A percentile compares a stretch with the other conserved stretches of the same genome.
These are phyloP conservation scores for Candida saitoana DNA, from an alignment of 805 yeast species.

Conservation along the genomic window DNA sequence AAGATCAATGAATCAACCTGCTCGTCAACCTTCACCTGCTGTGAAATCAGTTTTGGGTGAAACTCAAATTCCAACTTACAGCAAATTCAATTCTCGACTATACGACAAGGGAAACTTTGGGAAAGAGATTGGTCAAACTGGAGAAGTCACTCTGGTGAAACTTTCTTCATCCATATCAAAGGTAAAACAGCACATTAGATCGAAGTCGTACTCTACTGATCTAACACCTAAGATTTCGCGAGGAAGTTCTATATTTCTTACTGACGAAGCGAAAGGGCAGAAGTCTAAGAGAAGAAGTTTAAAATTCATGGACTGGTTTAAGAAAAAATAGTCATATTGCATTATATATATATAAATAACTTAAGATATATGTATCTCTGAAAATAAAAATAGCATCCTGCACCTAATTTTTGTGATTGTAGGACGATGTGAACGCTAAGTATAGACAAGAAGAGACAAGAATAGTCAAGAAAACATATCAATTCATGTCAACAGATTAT, in stretches of 20 bases:
- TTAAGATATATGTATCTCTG: no score
- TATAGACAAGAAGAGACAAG: no score
- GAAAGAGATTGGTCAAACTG: no score
- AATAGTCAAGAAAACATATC: no score
- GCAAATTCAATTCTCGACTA: conserved; percentile 1
- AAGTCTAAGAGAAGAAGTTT: conserved; percentile 4
- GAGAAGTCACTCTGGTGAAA: no score
- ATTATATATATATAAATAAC: no score
- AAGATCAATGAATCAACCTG: background rate
- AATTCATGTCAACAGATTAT: conserved; percentile 16
- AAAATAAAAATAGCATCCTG: background rate
- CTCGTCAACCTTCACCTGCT: conserved; percentile 6
- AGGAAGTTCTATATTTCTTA: background rate
- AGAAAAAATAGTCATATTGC: background rate
- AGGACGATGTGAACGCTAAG: background rate
- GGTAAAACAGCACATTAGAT: background rate
- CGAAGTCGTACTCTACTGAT: conserved; percentile 1
- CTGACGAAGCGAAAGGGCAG: background rate
- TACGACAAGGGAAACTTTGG: background rate
- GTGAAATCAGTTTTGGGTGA: conserved; percentile 4
- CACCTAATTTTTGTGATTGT: background rate
- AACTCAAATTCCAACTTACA: conserved; percentile 8
- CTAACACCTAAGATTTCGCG: conserved; percentile 3
- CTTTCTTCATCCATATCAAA: no score
- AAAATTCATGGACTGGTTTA: conserved; percentile 9